A percentile compares a stretch with the other conserved stretches of the same genome.
phyloP scores from a whole-genome alignment of 805 yeast species.

The Scheffersomyces amazonensis region DNA sequence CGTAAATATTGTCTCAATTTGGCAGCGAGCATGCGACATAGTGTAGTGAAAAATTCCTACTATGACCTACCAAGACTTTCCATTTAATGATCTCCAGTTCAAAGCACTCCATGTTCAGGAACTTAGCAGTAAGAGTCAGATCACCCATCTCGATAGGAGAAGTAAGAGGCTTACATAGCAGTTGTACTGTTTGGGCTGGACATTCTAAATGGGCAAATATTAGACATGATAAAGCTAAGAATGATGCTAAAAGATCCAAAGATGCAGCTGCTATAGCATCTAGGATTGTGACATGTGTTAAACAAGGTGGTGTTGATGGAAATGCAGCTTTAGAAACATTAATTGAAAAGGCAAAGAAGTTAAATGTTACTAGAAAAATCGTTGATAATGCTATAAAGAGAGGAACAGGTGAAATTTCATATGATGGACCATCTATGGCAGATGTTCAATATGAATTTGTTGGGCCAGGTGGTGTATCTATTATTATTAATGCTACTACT shows the following conservation, averaged over 20 bases:
- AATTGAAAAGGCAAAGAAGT: slow-evolving; percentile 72
- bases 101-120: too few species aligned
- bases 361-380: slow-evolving; percentile 78
- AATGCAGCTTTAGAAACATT: slow-evolving; percentile 62
- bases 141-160: too few species aligned
- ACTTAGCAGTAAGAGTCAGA: too few species aligned
- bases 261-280: slow-evolving; percentile 69
- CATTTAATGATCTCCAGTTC: too few species aligned
- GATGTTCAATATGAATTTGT: slow-evolving; percentile 78
- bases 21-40: too few species aligned
- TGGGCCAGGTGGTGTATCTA: slow-evolving; percentile 90
- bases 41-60: too few species aligned
- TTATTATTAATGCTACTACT: slow-evolving; percentile 81
- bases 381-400: slow-evolving; percentile 86
- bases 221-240: slow-evolving; percentile 89
- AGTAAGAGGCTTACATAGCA: background rate
- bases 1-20: too few species aligned
- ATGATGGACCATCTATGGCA: slow-evolving; percentile 39
- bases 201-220: slow-evolving; percentile 96
- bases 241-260: slow-evolving; percentile 75
- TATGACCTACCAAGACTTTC: too few species aligned
- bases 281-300: slow-evolving; percentile 72
- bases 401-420: slow-evolving; percentile 66
- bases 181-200: slow-evolving; percentile 50
- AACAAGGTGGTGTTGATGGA: slow-evolving; percentile 68